Base-by-base conservation (phyloP, 1,139 yeast genomes). In the Candida sanyaensis region DNA sequence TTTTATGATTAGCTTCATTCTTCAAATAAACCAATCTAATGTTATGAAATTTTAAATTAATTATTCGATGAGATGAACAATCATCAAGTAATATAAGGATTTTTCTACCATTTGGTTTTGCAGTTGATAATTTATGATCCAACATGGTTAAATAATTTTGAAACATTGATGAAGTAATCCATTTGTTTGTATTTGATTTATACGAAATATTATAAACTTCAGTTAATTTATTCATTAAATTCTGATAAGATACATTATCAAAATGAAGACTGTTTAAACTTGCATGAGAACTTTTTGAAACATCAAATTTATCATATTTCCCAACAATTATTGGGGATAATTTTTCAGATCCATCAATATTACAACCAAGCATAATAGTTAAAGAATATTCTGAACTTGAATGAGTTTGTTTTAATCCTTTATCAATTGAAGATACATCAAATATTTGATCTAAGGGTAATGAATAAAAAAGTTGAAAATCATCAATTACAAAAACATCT, bases 151-250 rank as follows among this genome's bases (percentile, higher is more conserved):
- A 61, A 75, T 86, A 84, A 55, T 83, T 82, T 54, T 83, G 85
- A 55, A 84, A 83, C 65, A 82, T 67, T 34, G 82, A 78, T n/a
- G 86, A 78, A 1, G 88, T 83, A 34, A 84, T 68, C 87, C 88
- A 83, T 50, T 83, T 81, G 62, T 81, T 81, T 45, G 78, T 73
- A 55, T 84, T 83, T 45, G 84, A 79, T 54, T 81, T 83, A 62
- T 83, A 83, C 23, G 76, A 69, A 8, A 84, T 67, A 27, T 79
- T 78, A 58, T 81, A 81, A 31, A 70, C 71, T 42, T 76, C 77
- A 0, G 83, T 76, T 44, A 83, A 64, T 54, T 80, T 82, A 54
- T 75, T 73, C 67, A 70, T 68, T 26, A 74, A 55, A 4, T 59
- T 53, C 10, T 63, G 64, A 26, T 64, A 61, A 1, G 66, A 54